Evolutionary conservation across 2,329 filamentous ascomycete genomes (phyloP).

Genomic region (Venturia effusa): DNA sequence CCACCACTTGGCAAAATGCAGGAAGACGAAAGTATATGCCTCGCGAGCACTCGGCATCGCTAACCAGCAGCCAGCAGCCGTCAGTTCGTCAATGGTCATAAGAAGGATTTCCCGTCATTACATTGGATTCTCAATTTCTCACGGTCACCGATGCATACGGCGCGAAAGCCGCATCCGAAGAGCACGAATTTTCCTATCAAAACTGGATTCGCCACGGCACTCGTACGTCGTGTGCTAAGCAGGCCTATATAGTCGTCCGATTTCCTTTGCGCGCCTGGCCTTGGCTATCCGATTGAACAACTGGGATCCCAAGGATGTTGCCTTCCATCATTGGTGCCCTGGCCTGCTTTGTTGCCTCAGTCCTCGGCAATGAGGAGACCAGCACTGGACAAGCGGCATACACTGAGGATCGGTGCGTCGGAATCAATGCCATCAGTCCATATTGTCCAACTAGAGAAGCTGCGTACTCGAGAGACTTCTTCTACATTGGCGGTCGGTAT

Average conservation of each 20-base stretch:
- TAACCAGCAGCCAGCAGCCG: too few relatives aligned
- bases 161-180: neutral
- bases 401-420: neutral
- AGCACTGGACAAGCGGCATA: neutral
- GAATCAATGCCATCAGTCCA: neutral
- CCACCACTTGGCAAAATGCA: neutral
- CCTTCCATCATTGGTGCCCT: constrained; percentile 1
- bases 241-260: neutral
- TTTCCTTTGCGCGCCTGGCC: neutral
- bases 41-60: neutral
- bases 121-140: neutral
- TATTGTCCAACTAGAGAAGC: neutral
- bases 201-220: neutral
- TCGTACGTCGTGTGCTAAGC: neutral
- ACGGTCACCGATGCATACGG: neutral
- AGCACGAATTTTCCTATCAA: neutral
- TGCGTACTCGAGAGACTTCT: constrained; percentile 1
- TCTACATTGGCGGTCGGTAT: constrained; percentile 7
- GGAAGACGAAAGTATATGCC: neutral
- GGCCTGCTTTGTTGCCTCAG: neutral
- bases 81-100: neutral
- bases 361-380: neutral
- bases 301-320: neutral
- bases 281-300: neutral
- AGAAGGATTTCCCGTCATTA: neutral